Evolutionary conservation across 768 basidiomycete genomes (phyloP).

Genomic region (Rhodotorula graminis): DNA sequence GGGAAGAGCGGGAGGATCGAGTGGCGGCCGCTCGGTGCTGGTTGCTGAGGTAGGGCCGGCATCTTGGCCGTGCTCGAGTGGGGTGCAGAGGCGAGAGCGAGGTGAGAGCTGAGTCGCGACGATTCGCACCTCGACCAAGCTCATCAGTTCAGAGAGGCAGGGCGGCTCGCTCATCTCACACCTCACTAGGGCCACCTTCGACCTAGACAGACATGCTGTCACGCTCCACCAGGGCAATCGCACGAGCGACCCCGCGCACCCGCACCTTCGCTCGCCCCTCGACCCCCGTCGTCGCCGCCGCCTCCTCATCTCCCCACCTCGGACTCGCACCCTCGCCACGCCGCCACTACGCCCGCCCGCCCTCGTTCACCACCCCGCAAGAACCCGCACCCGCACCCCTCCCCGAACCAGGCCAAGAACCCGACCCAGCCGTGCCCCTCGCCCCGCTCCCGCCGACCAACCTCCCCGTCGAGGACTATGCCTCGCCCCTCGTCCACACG

Average conservation of each 20-base stretch:
- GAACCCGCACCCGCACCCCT: background rate
- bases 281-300: background rate
- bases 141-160: too few species aligned
- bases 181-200: too few species aligned
- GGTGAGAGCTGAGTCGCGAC: background rate
- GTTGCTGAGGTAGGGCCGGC: background rate
- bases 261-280: background rate
- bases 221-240: too few species aligned
- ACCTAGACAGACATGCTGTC: too few species aligned
- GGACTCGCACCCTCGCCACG: background rate
- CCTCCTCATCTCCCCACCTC: too few species aligned
- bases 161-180: too few species aligned
- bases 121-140: background rate
- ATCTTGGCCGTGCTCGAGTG: background rate
- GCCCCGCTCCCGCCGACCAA: slow-evolving; percentile 28
- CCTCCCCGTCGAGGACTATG: slow-evolving; percentile 36
- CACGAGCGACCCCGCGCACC: background rate
- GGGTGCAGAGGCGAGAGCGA: too few species aligned
- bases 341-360: background rate
- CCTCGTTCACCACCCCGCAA: slow-evolving; percentile 17
- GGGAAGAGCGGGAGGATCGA: slow-evolving; percentile 39
- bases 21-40: background rate
- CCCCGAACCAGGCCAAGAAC: background rate
- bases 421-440: background rate
- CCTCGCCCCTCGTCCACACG: slow-evolving; percentile 33